Percentiles rank a stretch among this genome's conserved stretches.
Evolutionary conservation across 106 monocot genomes (phyloP).

Genomic region (Apostasia ramifera): DNA sequence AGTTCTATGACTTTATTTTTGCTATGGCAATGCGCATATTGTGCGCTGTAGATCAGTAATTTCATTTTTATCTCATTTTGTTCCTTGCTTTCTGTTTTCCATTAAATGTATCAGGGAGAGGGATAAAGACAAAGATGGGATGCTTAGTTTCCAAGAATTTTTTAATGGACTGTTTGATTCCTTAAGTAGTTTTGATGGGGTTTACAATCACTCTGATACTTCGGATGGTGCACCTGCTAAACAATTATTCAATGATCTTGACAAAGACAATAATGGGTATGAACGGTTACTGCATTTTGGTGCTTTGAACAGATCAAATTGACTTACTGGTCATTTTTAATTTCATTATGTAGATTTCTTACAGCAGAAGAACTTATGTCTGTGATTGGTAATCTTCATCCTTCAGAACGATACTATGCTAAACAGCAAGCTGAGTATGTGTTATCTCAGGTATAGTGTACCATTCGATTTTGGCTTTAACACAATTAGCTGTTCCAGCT

Average conservation of each 20-base stretch:
- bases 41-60: too few species aligned
- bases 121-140: conserved; percentile 84
- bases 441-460: conserved; percentile 55
- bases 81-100: background rate
- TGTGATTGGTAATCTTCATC: conserved; percentile 68
- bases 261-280: conserved; percentile 75
- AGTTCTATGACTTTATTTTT: too few species aligned
- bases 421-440: conserved; percentile 82
- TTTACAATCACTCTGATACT: conserved; percentile 28
- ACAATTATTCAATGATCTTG: conserved; percentile 63
- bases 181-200: conserved; percentile 49
- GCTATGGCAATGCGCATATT: too few species aligned
- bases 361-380: conserved; percentile 67
- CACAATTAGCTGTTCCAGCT: too few species aligned
- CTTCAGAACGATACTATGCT: conserved; percentile 78
- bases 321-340: conserved; percentile 8
- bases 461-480: too few species aligned
- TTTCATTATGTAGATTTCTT: conserved; percentile 44
- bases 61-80: background rate
- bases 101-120: conserved; percentile 46
- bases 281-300: conserved; percentile 1
- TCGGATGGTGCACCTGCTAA: conserved; percentile 44
- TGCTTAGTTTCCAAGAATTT: conserved; percentile 81
- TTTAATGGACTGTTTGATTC: conserved; percentile 73
- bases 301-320: background rate